These are phyloP conservation scores for Thielaviopsis musarum DNA, from an alignment of 2,329 filamentous ascomycete species.

Conservation along the genomic window DNA sequence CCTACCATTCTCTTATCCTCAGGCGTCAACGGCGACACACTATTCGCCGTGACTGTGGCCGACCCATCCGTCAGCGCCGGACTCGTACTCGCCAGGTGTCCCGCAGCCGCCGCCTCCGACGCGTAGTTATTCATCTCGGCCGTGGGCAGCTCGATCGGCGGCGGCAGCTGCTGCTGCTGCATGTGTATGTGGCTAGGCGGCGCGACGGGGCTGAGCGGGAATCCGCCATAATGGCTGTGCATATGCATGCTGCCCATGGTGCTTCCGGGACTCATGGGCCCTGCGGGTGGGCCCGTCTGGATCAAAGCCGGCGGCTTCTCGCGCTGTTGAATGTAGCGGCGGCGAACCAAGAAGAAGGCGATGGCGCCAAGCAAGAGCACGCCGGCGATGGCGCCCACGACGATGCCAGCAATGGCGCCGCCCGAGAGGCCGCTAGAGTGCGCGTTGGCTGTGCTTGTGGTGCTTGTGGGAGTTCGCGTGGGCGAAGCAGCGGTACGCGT, in stretches of 20 bases:
- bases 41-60: background rate
- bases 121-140: background rate
- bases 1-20: background rate
- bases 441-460: conserved; percentile 15
- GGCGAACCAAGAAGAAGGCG: conserved; percentile 18
- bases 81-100: background rate
- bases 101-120: background rate
- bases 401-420: conserved; percentile 29
- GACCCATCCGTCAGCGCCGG: background rate
- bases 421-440: conserved; percentile 15
- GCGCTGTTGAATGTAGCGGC: conserved; percentile 14
- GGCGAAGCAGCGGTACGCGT: conserved; percentile 29
- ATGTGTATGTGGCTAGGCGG: background rate
- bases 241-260: background rate
- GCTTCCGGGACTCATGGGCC: background rate
- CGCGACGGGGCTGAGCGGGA: background rate
- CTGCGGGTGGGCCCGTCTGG: background rate
- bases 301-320: conserved; percentile 7
- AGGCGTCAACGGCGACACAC: background rate
- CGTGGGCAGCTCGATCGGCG: conserved; percentile 5
- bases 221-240: background rate
- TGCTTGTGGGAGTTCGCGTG: conserved; percentile 33
- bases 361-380: background rate
- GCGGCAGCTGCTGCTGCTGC: conserved; percentile 1
- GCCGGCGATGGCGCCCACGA: conserved; percentile 21